Conservation (phyloP, 2,329 filamentous ascomycete genomes). For the Alternaria consortialis region DNA sequence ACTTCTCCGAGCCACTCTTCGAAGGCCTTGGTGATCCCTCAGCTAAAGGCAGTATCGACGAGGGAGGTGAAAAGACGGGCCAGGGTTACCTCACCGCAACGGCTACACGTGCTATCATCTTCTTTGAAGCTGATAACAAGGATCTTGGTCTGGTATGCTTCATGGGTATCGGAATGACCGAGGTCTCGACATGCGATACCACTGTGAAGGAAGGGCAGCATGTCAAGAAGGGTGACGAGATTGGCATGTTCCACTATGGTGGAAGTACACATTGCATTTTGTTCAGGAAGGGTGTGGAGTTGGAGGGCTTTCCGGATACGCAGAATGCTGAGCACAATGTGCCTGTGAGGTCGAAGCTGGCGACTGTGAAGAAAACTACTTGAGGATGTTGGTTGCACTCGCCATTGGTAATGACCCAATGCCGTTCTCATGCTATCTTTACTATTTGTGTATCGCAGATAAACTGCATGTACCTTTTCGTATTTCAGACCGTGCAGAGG, state of each 20-base stretch:
- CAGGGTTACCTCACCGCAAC: slow-evolving; percentile 73
- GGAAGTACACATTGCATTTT: slow-evolving; percentile 75
- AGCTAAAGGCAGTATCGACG: slow-evolving; percentile 50
- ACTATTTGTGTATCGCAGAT: no score
- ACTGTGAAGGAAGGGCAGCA: slow-evolving; percentile 72
- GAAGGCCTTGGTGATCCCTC: slow-evolving; percentile 55
- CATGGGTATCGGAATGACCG: slow-evolving; percentile 77
- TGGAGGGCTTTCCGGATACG: slow-evolving; percentile 42
- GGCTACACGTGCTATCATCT: slow-evolving; percentile 75
- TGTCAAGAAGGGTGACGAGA: slow-evolving; percentile 73
- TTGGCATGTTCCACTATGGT: slow-evolving; percentile 85
- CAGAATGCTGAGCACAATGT: slow-evolving; percentile 45
- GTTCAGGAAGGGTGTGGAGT: slow-evolving; percentile 66
- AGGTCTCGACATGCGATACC: slow-evolving; percentile 77
- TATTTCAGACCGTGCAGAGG: no score
- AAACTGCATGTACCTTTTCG: no score
- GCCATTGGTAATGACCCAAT: no score
- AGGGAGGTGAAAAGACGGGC: slow-evolving; percentile 57
- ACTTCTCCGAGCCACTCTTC: slow-evolving; percentile 70
- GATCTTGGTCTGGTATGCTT: slow-evolving; percentile 75
- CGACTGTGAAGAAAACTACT: slow-evolving; percentile 37
- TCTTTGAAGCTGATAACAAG: slow-evolving; percentile 74
- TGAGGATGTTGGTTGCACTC: not conserved
- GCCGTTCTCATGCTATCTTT: no score
- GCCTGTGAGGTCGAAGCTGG: slow-evolving; percentile 50